phyloP scores from a whole-genome alignment of 495 filamentous ascomycete species.

The Daldinia bambusicola region DNA sequence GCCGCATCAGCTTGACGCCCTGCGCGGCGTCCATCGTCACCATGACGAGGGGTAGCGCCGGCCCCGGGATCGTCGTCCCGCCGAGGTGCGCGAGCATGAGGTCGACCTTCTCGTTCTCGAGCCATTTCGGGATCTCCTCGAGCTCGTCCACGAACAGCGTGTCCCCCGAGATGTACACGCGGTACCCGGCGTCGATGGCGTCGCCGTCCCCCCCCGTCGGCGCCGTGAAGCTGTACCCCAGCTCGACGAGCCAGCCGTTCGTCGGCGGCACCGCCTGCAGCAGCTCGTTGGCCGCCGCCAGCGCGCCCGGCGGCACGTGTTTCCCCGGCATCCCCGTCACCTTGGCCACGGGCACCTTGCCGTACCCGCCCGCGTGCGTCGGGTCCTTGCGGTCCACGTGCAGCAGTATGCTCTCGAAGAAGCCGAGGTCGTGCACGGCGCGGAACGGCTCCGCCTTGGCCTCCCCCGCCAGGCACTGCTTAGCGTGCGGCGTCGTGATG shows the following conservation, averaged over 20 bases:
- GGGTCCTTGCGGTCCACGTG: conserved; percentile 51
- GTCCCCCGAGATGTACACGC: conserved; percentile 79
- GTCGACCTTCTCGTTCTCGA: conserved; percentile 64
- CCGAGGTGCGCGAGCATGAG: conserved; percentile 76
- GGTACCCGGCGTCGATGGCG: conserved; percentile 62
- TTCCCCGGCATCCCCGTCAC: conserved; percentile 77
- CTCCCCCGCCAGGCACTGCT: conserved; percentile 54
- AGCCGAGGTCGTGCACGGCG: conserved; percentile 63
- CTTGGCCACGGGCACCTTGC: conserved; percentile 56
- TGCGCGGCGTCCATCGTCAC: conserved; percentile 78
- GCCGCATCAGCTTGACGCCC: conserved; percentile 67
- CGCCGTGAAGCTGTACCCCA: conserved; percentile 57
- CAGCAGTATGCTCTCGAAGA: conserved; percentile 65
- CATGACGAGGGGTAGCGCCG: conserved; percentile 68
- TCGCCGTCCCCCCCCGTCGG: conserved; percentile 31
- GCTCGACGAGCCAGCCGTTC: conserved; percentile 77
- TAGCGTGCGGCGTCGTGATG: conserved; percentile 72
- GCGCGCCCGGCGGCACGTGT: conserved; percentile 66
- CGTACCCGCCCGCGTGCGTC: conserved; percentile 21
- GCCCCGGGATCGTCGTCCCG: conserved; percentile 72
- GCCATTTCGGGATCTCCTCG: conserved; percentile 62
- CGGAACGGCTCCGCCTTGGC: conserved; percentile 63
- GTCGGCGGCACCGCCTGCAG: conserved; percentile 72
- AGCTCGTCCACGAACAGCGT: conserved; percentile 74
- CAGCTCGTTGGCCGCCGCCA: conserved; percentile 66